Evolutionary conservation across 495 filamentous ascomycete genomes (phyloP).

Genomic region (Aspergillus ostianus): DNA sequence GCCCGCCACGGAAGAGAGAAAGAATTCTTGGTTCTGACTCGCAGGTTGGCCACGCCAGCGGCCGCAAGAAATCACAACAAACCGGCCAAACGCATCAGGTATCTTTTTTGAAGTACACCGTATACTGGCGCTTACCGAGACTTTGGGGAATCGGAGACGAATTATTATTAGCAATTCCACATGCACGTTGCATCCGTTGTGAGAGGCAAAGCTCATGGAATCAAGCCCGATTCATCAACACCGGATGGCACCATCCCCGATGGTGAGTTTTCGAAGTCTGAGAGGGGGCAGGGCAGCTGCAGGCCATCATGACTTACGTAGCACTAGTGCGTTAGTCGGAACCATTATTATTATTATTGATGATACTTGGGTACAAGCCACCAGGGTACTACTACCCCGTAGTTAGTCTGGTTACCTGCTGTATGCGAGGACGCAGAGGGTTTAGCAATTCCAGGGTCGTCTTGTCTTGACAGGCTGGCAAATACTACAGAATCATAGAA

Average conservation of each 20-base stretch:
- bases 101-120: not conserved
- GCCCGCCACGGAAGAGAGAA: slow-evolving; percentile 12
- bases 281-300: not conserved
- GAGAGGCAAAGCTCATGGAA: not conserved
- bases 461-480: not conserved
- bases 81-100: not conserved
- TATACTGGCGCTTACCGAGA: not conserved
- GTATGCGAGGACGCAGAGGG: not conserved
- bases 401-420: not conserved
- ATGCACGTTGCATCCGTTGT: not conserved
- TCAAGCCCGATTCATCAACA: not conserved
- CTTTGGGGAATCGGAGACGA: not conserved
- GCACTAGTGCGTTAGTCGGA: not conserved
- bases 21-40: slow-evolving; percentile 19
- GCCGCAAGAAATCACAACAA: slow-evolving; percentile 17
- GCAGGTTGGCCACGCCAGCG: slow-evolving; percentile 22
- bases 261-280: too few relatives aligned
- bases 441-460: not conserved
- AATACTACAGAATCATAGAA: not conserved
- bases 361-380: too few relatives aligned
- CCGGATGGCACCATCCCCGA: not conserved
- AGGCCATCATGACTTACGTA: slow-evolving; percentile 1
- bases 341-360: too few relatives aligned
- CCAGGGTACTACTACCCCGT: too few relatives aligned
- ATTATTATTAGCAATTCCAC: not conserved